A percentile compares a stretch with the other conserved stretches of the same genome.
Evolutionary conservation across 768 basidiomycete species (phyloP).

Genomic region (Trametes cubensis): DNA sequence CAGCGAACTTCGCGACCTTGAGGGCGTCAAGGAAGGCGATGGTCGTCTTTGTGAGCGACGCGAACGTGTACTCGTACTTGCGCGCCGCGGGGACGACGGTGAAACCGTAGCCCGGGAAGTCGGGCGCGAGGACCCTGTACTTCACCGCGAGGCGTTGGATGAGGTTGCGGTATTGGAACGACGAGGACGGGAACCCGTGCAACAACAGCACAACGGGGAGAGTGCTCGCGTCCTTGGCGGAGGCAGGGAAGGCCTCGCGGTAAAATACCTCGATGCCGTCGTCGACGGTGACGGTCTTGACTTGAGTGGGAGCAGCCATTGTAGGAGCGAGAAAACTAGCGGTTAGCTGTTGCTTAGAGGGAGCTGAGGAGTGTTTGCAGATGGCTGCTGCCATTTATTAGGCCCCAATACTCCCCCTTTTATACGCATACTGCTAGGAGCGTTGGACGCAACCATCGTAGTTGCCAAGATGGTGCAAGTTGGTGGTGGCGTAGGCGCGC

Average conservation of each 20-base stretch:
- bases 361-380: not conserved
- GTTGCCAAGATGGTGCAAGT: too few species aligned
- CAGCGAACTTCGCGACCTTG: constrained; percentile 40
- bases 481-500: not conserved
- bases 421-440: not conserved
- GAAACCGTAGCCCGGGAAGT: constrained; percentile 54
- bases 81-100: constrained; percentile 44
- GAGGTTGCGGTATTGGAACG: constrained; percentile 51
- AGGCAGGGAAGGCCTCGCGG: constrained; percentile 40
- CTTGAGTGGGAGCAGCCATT: constrained; percentile 21
- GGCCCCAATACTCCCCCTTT: not conserved
- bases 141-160: constrained; percentile 44
- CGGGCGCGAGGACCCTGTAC: constrained; percentile 53
- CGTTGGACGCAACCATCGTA: not conserved
- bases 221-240: constrained; percentile 17
- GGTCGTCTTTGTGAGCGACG: constrained; percentile 42
- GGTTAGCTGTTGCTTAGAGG: not conserved
- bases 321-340: not conserved
- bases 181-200: constrained; percentile 54
- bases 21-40: constrained; percentile 45
- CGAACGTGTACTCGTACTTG: constrained; percentile 46
- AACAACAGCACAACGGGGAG: constrained; percentile 44
- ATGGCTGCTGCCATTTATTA: not conserved
- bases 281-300: constrained; percentile 33
- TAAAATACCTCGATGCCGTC: constrained; percentile 48